Evolutionary conservation across 2,329 filamentous ascomycete genomes (phyloP), one percentile per base, ranked within the genome.

Genomic region (Geosmithia morbida): DNA sequence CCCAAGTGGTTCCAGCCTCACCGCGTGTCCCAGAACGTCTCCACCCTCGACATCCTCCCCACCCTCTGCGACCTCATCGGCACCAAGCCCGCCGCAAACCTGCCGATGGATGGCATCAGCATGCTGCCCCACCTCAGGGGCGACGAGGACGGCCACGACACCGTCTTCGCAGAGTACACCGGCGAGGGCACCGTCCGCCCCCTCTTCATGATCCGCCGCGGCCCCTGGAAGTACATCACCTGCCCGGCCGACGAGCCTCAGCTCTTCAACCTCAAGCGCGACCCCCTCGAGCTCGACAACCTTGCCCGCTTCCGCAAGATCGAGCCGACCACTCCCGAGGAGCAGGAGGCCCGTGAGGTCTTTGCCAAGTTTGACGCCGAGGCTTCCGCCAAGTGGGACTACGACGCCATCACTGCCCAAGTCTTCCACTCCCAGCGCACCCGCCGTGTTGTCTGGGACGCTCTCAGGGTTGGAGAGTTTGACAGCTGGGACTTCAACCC

Each of bases 161-260:
- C 85, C 11, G 88, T 92, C n/a, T 84, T 90, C 56, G 88, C 87
- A 51, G 89, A 96, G 67, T 96, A 96, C 68, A 94, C 90, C 59
- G 89, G 87, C 45, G 89, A 96, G 66, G 89, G 89, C 44, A 95
- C 89, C 1, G 73, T 94, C 48, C 81, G 85, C 4, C 89, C 89
- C 1, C 77, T 94, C 48, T 87, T 94, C 73, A 96, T 96, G 89
- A 96, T 96, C 59, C 81, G 85, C 49, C 82, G 87, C 48, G 87
- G 87, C 8, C 73, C 76, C 44, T 96, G 87, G 87, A 96, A 96
- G 70, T 95, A 88, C 63, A 80, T 92, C 53, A 87, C 78, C 52
- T 95, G 87, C 57, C 81, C 88, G 7, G 82, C 81, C 19, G 89
- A 96, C 59, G 81, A 84, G 30, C 81, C 85, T 29, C 87, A 92